Evolutionary conservation across 2,329 filamentous ascomycete genomes (phyloP), one percentile per base, ranked within the genome.

Genomic region (Pseudogymnoascus pannorum): DNA sequence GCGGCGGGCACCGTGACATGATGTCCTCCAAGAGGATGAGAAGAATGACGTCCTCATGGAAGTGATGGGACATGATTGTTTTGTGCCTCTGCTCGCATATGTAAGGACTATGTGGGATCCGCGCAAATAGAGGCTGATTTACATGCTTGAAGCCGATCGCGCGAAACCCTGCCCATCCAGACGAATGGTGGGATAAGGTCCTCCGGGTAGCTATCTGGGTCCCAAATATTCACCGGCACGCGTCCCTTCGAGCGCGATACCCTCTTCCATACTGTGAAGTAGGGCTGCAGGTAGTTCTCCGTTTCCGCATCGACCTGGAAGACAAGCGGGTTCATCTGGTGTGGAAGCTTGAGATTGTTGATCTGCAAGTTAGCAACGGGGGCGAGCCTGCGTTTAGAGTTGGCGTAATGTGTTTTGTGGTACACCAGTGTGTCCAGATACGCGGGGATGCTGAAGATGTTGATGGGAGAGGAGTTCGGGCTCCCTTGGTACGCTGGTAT

Each of bases 221-320:
- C 24, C 44, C 44, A 51, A 16, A 1, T 3, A 11, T 51, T 16
- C 44, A 29, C 14, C 7, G 4, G 14, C 24, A 16, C 44, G 2
- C 1, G 7, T n/a, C 14, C n/a, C 22, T 4, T 3, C 0, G 24
- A 51, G 7, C 1, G 22, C 44, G 14, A 11, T 0, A 0, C 16
- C 24, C 44, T 51, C 4, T 51, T 18, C 7, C 8, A 51, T 2
- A 1, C 1, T 16, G n/a, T n/a, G 1, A 51, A 51, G 44, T 29
- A 51, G 0, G 22, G 8, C 14, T 2, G n/a, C 14, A 51, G 24
- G 24, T 11, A 29, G n/a, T 29, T 51, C 24, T 51, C 44, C n/a
- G 44, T 51, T 8, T 51, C 22, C 2, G 44, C 14, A 7, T 51
- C 7, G 4, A 51, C 44, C 24, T 51, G 22, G 24, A 51, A 51